Conservation (phyloP, 495 filamentous ascomycete species). For the Copromyces sp. region DNA sequence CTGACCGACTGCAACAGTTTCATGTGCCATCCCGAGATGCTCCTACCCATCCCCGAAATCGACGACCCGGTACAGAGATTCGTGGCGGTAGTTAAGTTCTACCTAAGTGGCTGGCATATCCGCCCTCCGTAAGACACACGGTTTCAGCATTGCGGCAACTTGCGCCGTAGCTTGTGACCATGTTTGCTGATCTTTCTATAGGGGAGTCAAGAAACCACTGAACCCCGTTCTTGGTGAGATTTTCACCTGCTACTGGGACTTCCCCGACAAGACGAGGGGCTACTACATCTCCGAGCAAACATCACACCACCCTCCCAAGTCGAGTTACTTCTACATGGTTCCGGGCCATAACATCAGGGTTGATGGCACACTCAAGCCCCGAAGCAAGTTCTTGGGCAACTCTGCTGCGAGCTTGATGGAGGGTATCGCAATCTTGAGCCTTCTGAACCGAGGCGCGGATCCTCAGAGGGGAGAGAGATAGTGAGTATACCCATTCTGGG, state of each 20-base stretch:
- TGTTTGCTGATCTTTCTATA: constrained; percentile 27
- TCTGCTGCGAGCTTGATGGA: constrained; percentile 99
- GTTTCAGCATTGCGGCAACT: neutral
- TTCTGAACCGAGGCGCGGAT: constrained; percentile 64
- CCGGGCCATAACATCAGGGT: constrained; percentile 91
- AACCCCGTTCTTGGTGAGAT: constrained; percentile 96
- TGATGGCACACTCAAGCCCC: constrained; percentile 91
- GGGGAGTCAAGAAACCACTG: constrained; percentile 95
- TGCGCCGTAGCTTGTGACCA: neutral
- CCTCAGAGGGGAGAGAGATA: constrained; percentile 70
- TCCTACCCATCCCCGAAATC: constrained; percentile 75
- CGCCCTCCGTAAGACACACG: constrained; percentile 68
- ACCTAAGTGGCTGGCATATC: constrained; percentile 97
- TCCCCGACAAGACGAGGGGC: constrained; percentile 71
- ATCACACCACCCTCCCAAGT: constrained; percentile 96
- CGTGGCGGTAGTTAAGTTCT: constrained; percentile 92
- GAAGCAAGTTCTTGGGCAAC: constrained; percentile 92
- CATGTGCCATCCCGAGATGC: constrained; percentile 97
- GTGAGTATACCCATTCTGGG: constrained; percentile 40
- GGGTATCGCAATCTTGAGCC: constrained; percentile 74
- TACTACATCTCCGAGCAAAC: constrained; percentile 93
- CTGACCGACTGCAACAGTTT: constrained; percentile 52
- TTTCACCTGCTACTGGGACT: constrained; percentile 94
- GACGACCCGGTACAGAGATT: constrained; percentile 90
- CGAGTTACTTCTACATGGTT: constrained; percentile 98